A percentile compares a stretch with the other conserved stretches of the same genome.
These are phyloP conservation scores for Cryptococcus sp. DNA, from an alignment of 1,284 basidiomycete species.

Conservation along the genomic window DNA sequence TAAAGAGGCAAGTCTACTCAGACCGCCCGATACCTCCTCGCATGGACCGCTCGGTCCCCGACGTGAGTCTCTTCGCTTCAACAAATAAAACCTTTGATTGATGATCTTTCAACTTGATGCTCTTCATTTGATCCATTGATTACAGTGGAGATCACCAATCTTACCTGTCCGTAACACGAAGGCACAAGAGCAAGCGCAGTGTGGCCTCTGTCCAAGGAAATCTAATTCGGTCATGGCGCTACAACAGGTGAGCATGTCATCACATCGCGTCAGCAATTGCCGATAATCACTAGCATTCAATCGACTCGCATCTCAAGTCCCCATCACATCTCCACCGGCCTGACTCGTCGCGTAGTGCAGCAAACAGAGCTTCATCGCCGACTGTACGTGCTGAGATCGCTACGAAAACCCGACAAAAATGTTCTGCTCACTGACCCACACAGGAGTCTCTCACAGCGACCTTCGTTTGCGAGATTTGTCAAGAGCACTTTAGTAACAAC, in stretches of 20 bases:
- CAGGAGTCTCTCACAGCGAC: neutral
- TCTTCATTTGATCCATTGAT: neutral
- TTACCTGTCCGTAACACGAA: neutral
- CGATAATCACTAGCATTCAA: too few relatives aligned
- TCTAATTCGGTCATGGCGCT: neutral
- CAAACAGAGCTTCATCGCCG: neutral
- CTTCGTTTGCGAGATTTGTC: constrained; percentile 14
- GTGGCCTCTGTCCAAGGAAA: neutral
- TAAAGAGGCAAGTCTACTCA: neutral
- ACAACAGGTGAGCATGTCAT: neutral
- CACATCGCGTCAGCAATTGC: too few relatives aligned
- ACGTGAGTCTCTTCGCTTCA: neutral
- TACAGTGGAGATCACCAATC: neutral
- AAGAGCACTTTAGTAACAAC: neutral
- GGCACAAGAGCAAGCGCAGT: neutral
- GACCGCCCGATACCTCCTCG: constrained; percentile 1
- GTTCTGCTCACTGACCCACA: neutral
- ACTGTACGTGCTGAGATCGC: neutral
- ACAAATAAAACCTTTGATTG: neutral
- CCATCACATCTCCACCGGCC: neutral
- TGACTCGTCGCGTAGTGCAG: neutral
- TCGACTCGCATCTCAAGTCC: neutral
- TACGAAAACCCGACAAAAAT: neutral
- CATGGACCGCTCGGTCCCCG: constrained; percentile 1
- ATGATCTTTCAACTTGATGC: neutral